Percentiles rank a stretch among this genome's conserved stretches.
These are phyloP conservation scores for Colletotrichum noveboracense DNA, from an alignment of 2,329 filamentous ascomycete species.

Conservation along the genomic window DNA sequence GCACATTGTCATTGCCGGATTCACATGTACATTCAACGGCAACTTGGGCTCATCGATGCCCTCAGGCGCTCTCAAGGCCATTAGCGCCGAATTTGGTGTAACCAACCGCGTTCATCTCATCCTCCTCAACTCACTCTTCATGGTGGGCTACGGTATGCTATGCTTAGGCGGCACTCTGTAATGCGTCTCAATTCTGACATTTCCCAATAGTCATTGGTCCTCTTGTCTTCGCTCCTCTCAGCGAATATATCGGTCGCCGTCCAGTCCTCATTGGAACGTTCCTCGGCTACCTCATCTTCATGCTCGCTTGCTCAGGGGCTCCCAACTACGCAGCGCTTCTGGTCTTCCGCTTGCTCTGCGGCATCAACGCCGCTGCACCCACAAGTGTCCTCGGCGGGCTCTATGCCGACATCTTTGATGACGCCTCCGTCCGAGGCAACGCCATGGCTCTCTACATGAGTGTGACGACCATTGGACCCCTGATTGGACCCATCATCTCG, in stretches of 20 bases:
- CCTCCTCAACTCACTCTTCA: constrained; percentile 40
- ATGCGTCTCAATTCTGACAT: background rate
- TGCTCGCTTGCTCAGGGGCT: constrained; percentile 40
- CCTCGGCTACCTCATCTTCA: constrained; percentile 37
- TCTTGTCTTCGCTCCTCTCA: constrained; percentile 37
- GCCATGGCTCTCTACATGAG: constrained; percentile 40
- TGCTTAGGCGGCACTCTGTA: background rate
- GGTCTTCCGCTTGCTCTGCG: constrained; percentile 41
- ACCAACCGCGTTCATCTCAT: constrained; percentile 30
- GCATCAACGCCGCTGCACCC: constrained; percentile 37
- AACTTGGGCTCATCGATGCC: constrained; percentile 41
- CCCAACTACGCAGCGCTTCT: constrained; percentile 48
- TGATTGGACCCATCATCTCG: constrained; percentile 56
- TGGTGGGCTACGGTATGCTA: constrained; percentile 32
- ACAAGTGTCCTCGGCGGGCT: constrained; percentile 38
- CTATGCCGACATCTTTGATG: constrained; percentile 37
- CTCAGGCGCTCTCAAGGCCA: constrained; percentile 39
- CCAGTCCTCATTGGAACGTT: constrained; percentile 38
- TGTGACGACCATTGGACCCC: constrained; percentile 36
- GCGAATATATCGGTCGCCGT: constrained; percentile 38
- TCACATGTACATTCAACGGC: constrained; percentile 40
- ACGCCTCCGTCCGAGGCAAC: constrained; percentile 34
- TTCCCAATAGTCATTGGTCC: constrained; percentile 31
- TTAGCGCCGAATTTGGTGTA: constrained; percentile 32
- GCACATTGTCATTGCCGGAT: constrained; percentile 38